Evolutionary conservation across 805 yeast species (phyloP), one percentile per base, ranked within the genome.

Genomic region (Saturnispora hagleri): DNA sequence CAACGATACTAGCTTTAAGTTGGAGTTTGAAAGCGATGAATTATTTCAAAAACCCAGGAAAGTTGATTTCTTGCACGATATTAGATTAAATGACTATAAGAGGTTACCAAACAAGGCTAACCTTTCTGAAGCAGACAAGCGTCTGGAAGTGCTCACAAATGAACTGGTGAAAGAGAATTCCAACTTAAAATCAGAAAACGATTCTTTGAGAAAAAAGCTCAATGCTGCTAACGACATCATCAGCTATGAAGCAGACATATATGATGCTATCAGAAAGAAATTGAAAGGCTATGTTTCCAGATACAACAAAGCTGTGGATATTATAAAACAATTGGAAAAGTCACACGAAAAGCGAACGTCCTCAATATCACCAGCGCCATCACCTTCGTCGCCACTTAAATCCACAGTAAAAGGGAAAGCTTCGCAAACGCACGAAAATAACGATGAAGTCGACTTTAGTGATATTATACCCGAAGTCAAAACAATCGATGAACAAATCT

Each of bases 151-250:
- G 4, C 15, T 49, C 1, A 49, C 51, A 3, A 43, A 49, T 28
- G 33, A 43, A 31, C 28, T 49, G 22, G 28, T 49, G 2, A 35
- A 26, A 31, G 51, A 43, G n/a, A 49, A 49, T 38, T 12, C 24
- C 13, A n/a, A 20, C 10, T 18, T 34, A 18, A 56, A 48, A 27
- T 22, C 9, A 13, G 47, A 56, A 41, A 54, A 52, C 31, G 18
- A 17, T 8, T 27, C 4, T 17, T 28, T 53, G 4, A 46, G 33
- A 8, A 18, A 9, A 5, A 48, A 50, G 12, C 26, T 53, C 33
- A 57, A 60, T 36, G 65, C 64, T 17, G 57, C 66, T 10, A 61
- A 64, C 44, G 55, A 59, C 17, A 52, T 63, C 8, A 57, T 56
- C 15, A 57, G 55, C 48, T 64, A 62, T 47, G 50, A 62, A 34